Evolutionary conservation across 2,329 filamentous ascomycete species (phyloP), one percentile per base, ranked within the genome.

Genomic region (Aureobasidium sp.): DNA sequence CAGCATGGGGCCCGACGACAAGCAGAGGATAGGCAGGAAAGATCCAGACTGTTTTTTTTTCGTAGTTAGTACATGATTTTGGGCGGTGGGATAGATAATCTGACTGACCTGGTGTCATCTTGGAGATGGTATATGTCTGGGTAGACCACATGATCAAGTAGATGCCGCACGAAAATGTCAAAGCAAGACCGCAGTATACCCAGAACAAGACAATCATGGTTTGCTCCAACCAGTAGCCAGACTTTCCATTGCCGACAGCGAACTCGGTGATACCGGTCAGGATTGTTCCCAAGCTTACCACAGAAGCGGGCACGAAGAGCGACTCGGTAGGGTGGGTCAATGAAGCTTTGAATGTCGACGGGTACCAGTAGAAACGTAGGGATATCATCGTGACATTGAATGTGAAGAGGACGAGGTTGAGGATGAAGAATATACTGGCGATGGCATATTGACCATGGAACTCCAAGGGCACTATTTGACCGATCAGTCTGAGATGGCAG

Each of bases 21-120:
- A 94, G 77, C 19, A 93, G 75, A 0, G 88, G 87, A 59, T 94
- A 94, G 0, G 85, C 87, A 0, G 88, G 88, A 59, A 93, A 93
- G 52, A 91, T 89, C 88, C 88, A 93, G 16, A 89, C 82, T 0
- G 88, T 88, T 17, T 4, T 5, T 88, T 17, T 4, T 5, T 7
- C 6, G 19, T 17, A n/a, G 17, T 45, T 12, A 45, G 42, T 19
- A 35, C n/a, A 14, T 12, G 10, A n/a, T 19, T 24, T 6, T 3
- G 6, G 6, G 19, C n/a, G 4, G 8, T n/a, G 14, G 17, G 12
- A 4, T 3, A 3, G 11, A 29, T 11, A 29, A 5, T n/a, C 6
- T 11, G 7, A 42, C 25, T 6, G 14, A 42, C 40, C 40, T 42
- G 44, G 44, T 0, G 88, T 93, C 88, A 94, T 93, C 49, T 83